phyloP scores from a whole-genome alignment of 768 basidiomycete species.

The Lyophyllum decastes region DNA sequence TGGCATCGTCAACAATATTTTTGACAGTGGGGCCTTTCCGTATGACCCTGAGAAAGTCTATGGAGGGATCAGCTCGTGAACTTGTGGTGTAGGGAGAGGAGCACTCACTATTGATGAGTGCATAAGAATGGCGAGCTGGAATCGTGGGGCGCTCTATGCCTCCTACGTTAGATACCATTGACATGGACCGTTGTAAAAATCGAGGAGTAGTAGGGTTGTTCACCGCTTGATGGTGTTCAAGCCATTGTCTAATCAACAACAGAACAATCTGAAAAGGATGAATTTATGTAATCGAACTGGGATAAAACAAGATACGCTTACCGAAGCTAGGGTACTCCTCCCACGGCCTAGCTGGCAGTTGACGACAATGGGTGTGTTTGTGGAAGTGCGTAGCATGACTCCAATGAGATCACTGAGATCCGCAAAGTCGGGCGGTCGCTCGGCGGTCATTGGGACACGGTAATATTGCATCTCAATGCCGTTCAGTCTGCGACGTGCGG shows the following conservation, averaged over 20 bases:
- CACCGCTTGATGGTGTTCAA: slow-evolving; percentile 45
- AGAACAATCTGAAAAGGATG: slow-evolving; percentile 61
- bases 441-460: slow-evolving; percentile 92
- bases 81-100: background rate
- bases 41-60: slow-evolving; percentile 83
- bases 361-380: slow-evolving; percentile 81
- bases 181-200: slow-evolving; percentile 39
- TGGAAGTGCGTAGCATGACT: slow-evolving; percentile 68
- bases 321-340: slow-evolving; percentile 88
- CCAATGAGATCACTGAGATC: slow-evolving; percentile 80
- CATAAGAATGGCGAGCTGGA: slow-evolving; percentile 65
- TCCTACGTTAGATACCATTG: slow-evolving; percentile 38
- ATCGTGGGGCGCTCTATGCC: slow-evolving; percentile 32
- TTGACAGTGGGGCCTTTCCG: slow-evolving; percentile 88
- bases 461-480: slow-evolving; percentile 74
- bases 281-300: background rate
- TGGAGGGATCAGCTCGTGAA: slow-evolving; percentile 3
- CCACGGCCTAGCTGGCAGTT: slow-evolving; percentile 96
- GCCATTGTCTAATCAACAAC: slow-evolving; percentile 83
- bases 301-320: slow-evolving; percentile 37
- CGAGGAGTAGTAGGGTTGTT: slow-evolving; percentile 38
- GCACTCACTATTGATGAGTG: slow-evolving; percentile 83
- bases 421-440: slow-evolving; percentile 74
- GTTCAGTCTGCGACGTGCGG: slow-evolving; percentile 41
- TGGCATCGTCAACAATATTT: slow-evolving; percentile 79